phyloP scores from a whole-genome alignment of 2,329 filamentous ascomycete genomes.

The Fusarium austroafricanum region DNA sequence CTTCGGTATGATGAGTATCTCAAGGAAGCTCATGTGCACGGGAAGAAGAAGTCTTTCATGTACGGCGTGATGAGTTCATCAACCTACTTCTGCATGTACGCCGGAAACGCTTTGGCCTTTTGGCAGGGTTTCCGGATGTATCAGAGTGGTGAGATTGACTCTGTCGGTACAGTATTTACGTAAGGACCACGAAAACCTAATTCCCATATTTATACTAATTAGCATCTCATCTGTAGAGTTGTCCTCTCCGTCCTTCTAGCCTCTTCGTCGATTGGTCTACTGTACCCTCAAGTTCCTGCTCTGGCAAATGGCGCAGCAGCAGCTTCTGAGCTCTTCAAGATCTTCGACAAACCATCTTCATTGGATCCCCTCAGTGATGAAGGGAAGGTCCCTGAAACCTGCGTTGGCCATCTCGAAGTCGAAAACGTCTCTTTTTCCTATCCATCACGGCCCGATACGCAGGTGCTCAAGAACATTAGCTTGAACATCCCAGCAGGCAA shows the following conservation, averaged over 20 bases:
- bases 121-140: conserved; percentile 57
- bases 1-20: conserved; percentile 52
- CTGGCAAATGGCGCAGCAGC: conserved; percentile 29
- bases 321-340: conserved; percentile 28
- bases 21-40: conserved; percentile 48
- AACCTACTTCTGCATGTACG: conserved; percentile 55
- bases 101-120: conserved; percentile 55
- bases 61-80: conserved; percentile 52
- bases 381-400: not conserved
- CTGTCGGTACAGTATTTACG: conserved; percentile 55
- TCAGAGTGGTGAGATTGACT: conserved; percentile 50
- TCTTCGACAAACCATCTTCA: conserved; percentile 25
- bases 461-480: conserved; percentile 66
- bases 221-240: not conserved
- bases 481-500: conserved; percentile 68
- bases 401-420: conserved; percentile 60
- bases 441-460: conserved; percentile 68
- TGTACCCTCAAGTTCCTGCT: conserved; percentile 30
- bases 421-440: conserved; percentile 74
- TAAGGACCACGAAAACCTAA: conserved; percentile 12
- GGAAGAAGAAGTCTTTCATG: conserved; percentile 52
- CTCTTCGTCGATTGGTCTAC: conserved; percentile 10
- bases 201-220: accelerated
- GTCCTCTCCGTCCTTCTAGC: conserved; percentile 32
- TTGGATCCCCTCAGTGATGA: conserved; percentile 20